Conservation (phyloP, 2,329 filamentous ascomycete genomes). For the Stagonosporopsis vannaccii region DNA sequence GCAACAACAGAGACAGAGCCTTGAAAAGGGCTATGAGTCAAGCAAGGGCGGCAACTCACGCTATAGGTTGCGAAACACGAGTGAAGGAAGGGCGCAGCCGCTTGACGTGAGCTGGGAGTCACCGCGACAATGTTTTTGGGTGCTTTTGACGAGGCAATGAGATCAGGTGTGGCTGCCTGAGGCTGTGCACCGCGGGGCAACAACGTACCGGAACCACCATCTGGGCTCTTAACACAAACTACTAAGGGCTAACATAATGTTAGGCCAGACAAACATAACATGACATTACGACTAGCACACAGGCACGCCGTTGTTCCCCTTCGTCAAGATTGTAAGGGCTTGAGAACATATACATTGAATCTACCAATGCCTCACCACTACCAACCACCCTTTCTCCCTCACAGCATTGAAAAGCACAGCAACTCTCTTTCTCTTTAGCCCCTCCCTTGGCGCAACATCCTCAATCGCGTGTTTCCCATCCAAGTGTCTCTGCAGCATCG, state of each 20-base stretch:
- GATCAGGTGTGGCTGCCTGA: conserved; percentile 18
- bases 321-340: background rate
- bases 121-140: conserved; percentile 15
- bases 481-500: conserved; percentile 80
- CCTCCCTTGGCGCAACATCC: conserved; percentile 83
- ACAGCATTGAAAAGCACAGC: conserved; percentile 66
- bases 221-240: background rate
- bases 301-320: background rate
- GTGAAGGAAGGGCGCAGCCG: conserved; percentile 18
- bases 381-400: conserved; percentile 70
- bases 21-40: conserved; percentile 15
- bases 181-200: conserved; percentile 16
- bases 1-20: conserved; percentile 18
- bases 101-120: conserved; percentile 10
- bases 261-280: background rate
- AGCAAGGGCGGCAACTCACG: conserved; percentile 28
- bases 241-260: too few species aligned
- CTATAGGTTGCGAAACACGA: conserved; percentile 12
- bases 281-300: background rate
- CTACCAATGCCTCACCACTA: conserved; percentile 52
- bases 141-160: conserved; percentile 18
- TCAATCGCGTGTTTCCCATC: conserved; percentile 87
- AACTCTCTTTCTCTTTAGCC: conserved; percentile 78
- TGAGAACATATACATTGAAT: background rate
- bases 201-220: background rate